Evolutionary conservation across 2,329 filamentous ascomycete genomes (phyloP).

Genomic region (Trichoderma arundinaceum): DNA sequence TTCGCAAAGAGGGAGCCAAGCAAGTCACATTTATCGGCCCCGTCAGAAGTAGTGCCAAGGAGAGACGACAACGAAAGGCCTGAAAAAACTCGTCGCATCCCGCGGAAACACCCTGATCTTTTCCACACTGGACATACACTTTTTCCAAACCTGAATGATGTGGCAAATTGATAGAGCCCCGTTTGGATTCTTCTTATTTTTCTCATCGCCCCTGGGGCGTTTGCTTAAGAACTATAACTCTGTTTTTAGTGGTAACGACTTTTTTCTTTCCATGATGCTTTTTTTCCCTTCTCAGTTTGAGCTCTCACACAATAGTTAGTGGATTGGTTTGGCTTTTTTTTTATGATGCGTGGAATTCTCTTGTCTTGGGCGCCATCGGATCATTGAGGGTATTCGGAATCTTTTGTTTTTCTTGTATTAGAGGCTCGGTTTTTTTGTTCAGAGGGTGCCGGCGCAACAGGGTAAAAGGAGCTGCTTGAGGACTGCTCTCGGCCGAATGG

Average conservation of each 20-base stretch:
- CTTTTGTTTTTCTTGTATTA: constrained; percentile 24
- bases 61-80: constrained; percentile 41
- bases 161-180: constrained; percentile 26
- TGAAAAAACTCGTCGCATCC: constrained; percentile 28
- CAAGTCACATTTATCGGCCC: constrained; percentile 62
- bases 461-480: constrained; percentile 26
- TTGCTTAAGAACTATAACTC: constrained; percentile 23
- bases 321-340: constrained; percentile 17
- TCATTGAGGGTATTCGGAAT: constrained; percentile 16
- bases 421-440: constrained; percentile 20
- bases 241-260: constrained; percentile 14
- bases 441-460: constrained; percentile 29
- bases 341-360: constrained; percentile 19
- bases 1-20: constrained; percentile 61
- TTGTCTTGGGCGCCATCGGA: constrained; percentile 21
- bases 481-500: constrained; percentile 28
- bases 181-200: constrained; percentile 29
- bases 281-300: constrained; percentile 10
- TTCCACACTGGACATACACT: constrained; percentile 17
- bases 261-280: constrained; percentile 16
- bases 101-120: neutral
- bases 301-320: neutral
- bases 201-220: constrained; percentile 14
- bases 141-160: constrained; percentile 10
- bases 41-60: constrained; percentile 50